A percentile compares a stretch with the other conserved stretches of the same genome.
Conservation (phyloP, 2,329 filamentous ascomycete genomes). For the Trichophaea hybrida region DNA sequence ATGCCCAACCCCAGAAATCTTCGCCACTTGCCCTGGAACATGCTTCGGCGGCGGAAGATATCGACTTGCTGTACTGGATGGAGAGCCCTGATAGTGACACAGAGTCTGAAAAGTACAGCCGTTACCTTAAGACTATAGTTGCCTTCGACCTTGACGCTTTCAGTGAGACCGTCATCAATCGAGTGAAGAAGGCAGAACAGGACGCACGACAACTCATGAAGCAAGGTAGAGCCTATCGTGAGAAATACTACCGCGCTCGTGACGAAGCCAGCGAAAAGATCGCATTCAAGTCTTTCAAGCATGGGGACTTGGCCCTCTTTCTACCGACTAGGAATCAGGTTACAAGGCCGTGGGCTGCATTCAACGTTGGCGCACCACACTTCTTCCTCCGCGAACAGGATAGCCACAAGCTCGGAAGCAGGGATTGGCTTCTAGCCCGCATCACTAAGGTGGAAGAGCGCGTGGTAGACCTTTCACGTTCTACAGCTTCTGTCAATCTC, state of each 20-base stretch:
- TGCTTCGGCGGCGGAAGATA: constrained; percentile 35
- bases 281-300: constrained; percentile 87
- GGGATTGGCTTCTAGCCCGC: constrained; percentile 93
- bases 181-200: constrained; percentile 85
- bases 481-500: constrained; percentile 24
- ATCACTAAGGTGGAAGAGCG: constrained; percentile 85
- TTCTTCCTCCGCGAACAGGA: constrained; percentile 94
- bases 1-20: constrained; percentile 12
- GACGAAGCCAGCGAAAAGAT: constrained; percentile 91
- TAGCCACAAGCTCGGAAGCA: constrained; percentile 62
- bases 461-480: constrained; percentile 66
- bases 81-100: constrained; percentile 48
- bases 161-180: constrained; percentile 69
- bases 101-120: constrained; percentile 59
- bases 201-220: constrained; percentile 87
- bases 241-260: constrained; percentile 66
- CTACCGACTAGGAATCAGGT: constrained; percentile 87
- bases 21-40: constrained; percentile 8
- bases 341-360: constrained; percentile 90
- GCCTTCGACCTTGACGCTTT: constrained; percentile 75
- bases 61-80: constrained; percentile 71
- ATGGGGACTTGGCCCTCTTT: constrained; percentile 87
- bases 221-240: constrained; percentile 72
- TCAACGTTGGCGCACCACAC: constrained; percentile 93
- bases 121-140: constrained; percentile 58